Conservation (phyloP, 164 flowering plant genomes). For the Annona cherimola region DNA sequence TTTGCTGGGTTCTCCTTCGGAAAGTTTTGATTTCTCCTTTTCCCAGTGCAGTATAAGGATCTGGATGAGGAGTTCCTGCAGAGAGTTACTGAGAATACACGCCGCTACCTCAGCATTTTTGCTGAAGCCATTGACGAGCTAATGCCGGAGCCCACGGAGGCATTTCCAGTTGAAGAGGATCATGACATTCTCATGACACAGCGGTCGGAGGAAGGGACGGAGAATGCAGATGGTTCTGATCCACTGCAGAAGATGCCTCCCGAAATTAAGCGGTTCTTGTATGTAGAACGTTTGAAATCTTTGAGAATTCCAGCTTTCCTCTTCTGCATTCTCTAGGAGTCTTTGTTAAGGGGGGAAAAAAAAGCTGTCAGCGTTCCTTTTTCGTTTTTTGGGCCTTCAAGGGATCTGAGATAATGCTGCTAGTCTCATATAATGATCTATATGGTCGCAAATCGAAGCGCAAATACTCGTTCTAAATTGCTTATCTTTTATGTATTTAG, state of each 20-base stretch:
- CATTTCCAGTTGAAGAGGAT: slow-evolving; percentile 66
- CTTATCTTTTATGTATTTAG: too few relatives aligned
- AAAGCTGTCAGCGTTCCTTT: too few relatives aligned
- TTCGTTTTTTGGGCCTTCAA: too few relatives aligned
- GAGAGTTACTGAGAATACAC: slow-evolving; percentile 73
- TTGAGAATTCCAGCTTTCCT: too few relatives aligned
- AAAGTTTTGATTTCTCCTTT: not conserved
- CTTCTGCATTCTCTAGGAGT: too few relatives aligned
- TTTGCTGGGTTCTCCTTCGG: not conserved
- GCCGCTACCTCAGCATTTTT: slow-evolving; percentile 72
- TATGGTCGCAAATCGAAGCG: too few relatives aligned
- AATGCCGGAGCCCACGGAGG: slow-evolving; percentile 85
- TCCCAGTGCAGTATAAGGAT: slow-evolving; percentile 59
- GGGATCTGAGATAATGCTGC: too few relatives aligned
- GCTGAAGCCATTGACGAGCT: slow-evolving; percentile 83
- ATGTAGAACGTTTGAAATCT: slow-evolving; percentile 21
- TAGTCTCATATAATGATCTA: too few relatives aligned
- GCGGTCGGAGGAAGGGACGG: slow-evolving; percentile 67
- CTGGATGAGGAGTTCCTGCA: slow-evolving; percentile 74
- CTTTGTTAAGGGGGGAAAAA: too few relatives aligned
- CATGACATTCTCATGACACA: slow-evolving; percentile 89
- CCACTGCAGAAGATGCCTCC: slow-evolving; percentile 80
- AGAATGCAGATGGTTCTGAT: slow-evolving; percentile 62
- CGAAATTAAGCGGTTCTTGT: slow-evolving; percentile 87
- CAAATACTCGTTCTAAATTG: too few relatives aligned